Evolutionary conservation across 441 rosid species (phyloP), one percentile per base, ranked within the genome.

Genomic region (Bruguiera hainesii): DNA sequence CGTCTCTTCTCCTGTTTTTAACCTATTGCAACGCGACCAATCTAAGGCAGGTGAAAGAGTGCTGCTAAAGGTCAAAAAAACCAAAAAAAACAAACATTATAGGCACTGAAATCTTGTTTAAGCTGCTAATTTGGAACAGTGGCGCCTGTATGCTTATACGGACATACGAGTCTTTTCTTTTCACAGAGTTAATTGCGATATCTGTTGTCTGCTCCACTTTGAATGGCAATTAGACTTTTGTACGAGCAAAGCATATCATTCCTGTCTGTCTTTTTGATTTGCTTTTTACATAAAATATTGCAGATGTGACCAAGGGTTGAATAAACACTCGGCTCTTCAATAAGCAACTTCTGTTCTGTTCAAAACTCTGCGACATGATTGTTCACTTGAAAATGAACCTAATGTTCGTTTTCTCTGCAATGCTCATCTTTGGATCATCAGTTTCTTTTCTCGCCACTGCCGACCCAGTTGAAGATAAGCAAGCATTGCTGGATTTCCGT

Each of bases 401-500:
- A 66, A 65, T 75, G 74, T 73, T 75, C 68, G 52, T 84, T 56
- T 69, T 80, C 72, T 76, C 58, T 56, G 68, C 69, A 60, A 53
- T 75, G 64, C 26, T 83, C 59, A 48, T 83, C 37, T 33, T 83
- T 62, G 81, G 75, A 50, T 66, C 76, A 50, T 66, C 75, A 60
- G 62, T 80, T 73, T 69, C 79, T 71, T 69, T 76, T 7, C 69
- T 73, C 39, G 73, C 68, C 76, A 51, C 42, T 7, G 87, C 85
- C 49, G 88, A 89, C 20, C 91, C 88, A 56, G 71, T 79, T 67
- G 83, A 78, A 64, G 97, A 91, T 69, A 84, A 83, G 64, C 75
- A 79, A 71, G 94, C 97, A 68, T 80, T 89, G 50, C 80, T 94
- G 0, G 87, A 91, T 75, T 94, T 94, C 66, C 69, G 84, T 59